A percentile compares a stretch with the other conserved stretches of the same genome.
Evolutionary conservation across 148 eudicot genomes (phyloP).

Genomic region (Polygonum maritimum): DNA sequence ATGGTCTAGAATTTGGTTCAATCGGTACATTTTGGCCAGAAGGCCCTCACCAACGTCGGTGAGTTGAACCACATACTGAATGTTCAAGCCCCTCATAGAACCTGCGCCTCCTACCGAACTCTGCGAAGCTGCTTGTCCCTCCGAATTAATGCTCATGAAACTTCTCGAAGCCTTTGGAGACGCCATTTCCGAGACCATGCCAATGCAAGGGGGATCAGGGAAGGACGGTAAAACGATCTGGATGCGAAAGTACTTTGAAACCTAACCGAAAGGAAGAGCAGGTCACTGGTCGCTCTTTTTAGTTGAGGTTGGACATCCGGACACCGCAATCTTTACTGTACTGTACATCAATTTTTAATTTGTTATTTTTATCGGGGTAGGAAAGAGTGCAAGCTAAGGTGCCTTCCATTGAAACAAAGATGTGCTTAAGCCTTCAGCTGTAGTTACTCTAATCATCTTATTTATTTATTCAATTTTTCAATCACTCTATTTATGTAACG

Average conservation of each 20-base stretch:
- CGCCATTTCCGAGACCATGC: constrained; percentile 28
- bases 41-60: constrained; percentile 94
- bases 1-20: constrained; percentile 85
- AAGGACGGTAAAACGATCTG: neutral
- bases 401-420: too few relatives aligned
- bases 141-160: constrained; percentile 39
- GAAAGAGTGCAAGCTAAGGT: too few relatives aligned
- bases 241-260: neutral
- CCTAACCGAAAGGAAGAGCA: neutral
- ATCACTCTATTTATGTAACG: too few relatives aligned
- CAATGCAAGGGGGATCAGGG: neutral
- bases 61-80: constrained; percentile 89
- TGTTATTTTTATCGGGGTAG: too few relatives aligned
- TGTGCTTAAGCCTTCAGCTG: too few relatives aligned
- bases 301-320: constrained; percentile 8
- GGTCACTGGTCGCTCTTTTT: constrained; percentile 6
- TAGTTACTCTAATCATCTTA: too few relatives aligned
- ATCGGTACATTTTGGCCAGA: constrained; percentile 88
- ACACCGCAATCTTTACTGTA: neutral
- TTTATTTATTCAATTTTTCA: too few relatives aligned
- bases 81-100: constrained; percentile 58
- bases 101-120: constrained; percentile 39
- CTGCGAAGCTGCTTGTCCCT: constrained; percentile 29
- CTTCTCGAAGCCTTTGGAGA: constrained; percentile 36
- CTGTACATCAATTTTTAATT: too few relatives aligned